Base-by-base conservation (phyloP, 2,329 filamentous ascomycete genomes). In the Fusarium brachygibbosum region DNA sequence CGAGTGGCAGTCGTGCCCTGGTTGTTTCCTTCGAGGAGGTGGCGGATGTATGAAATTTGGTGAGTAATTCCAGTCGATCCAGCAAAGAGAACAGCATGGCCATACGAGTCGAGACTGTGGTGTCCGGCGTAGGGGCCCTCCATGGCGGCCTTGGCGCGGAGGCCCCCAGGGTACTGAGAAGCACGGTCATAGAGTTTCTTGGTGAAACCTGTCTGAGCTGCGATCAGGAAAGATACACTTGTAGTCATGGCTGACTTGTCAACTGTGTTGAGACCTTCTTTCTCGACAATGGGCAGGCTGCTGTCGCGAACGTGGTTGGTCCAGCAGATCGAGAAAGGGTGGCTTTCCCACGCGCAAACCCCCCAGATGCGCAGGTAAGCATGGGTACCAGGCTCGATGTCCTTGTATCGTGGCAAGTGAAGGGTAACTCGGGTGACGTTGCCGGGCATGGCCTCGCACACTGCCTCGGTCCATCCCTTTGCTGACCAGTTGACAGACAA, bases 41-140 rank as follows among this genome's bases (percentile, higher is more conserved):
- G 91, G 57, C 90, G 90, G 11, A 98, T 87, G 78, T 97, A 97
- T 34, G 94, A 93, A 31, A 98, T 88, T 78, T 97, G 94, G 79
- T 98, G 95, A 1, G 95, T 97, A 80, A 99, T 98, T 66, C 96
- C 96, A 7, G 96, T 94, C 59, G 95, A 93, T 58, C 94, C 94
- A 14, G 95, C 94, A 76, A 98, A 94, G 58, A 99, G 90, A 68
- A 99, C 88, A 44, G 91, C 90, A 42, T 97, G 96, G 38, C 96
- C 95, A 79, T 98, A 98, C 10, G 94, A 98, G 79, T 94, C 90
- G 69, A 98, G 90, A 64, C 89, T 90, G 80, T 97, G 91, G 76
- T 93, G 91, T 41, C 90, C 91, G 6, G 89, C 91, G 77, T 98
- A 98, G 1, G 96, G 95, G 0, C 96, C 96, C 81, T 98, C 96